Evolutionary conservation across 2,329 filamentous ascomycete genomes (phyloP), one percentile per base, ranked within the genome.

Genomic region (Pseudogymnoascus destructans): DNA sequence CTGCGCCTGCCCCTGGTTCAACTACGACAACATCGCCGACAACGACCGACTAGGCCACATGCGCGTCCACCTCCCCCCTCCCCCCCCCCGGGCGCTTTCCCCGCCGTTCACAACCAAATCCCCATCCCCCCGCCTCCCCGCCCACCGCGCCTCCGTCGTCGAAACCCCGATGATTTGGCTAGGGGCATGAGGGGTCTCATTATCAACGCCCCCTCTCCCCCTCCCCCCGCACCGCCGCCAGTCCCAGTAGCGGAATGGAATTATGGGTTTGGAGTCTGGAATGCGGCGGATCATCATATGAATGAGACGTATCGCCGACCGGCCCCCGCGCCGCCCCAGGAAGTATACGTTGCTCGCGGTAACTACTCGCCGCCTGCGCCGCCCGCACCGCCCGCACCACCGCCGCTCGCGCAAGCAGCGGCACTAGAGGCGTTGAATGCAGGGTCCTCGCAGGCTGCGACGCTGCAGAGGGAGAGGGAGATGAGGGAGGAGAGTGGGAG

Each of bases 1-100:
- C 0, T 95, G 89, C 67, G 82, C 87, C 57, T 95, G 89, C 64
- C 85, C 87, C 0, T 88, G 84, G 82, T 90, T 91, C 74, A 87
- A 84, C 67, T 80, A 84, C 65, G 77, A 81, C 23, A 65, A 67
- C 3, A 68, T 73, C 4, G n/a, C n/a, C n/a, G 80, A 82, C 57
- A 73, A 72, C 10, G 82, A 86, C 62, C 74, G 74, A 2, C 68
- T 80, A 8, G 73, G 77, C 11, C 75, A 80, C 60, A 76, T 81
- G 72, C 72, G 75, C 38, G 70, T 78, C 4, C 74, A 77, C 13
- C 21, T 3, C 42, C 42, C 42, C 1, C 19, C 42, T 2, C 17
- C 17, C 36, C 36, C 4, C 38, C 38, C 10, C 42, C 35, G 7
- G 15, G 15, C 35, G 35, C n/a, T 15, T 38, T 17, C 35, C 35